Base-by-base conservation (phyloP, 805 yeast species). In the Candida boleticola region DNA sequence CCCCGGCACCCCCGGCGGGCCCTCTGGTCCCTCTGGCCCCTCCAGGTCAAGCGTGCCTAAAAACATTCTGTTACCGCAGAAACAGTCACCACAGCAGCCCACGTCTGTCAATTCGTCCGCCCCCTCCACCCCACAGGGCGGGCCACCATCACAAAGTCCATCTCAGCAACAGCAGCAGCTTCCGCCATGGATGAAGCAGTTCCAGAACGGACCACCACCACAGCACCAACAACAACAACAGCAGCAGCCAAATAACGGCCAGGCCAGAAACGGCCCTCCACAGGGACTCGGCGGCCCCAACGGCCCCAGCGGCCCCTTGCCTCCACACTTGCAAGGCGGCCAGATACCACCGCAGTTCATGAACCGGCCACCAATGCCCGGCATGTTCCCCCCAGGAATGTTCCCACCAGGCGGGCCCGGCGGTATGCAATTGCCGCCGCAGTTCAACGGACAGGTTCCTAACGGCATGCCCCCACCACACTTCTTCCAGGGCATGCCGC, bases 301-400 rank as follows among this genome's bases (percentile, higher is more conserved):
- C 17, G 42, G 42, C 5, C 16, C 39, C 29, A 27, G 42, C 45
- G 36, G 22, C 5, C 40, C 21, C 32, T 27, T 39, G n/a, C 46
- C 31, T 18, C 36, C 38, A 21, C 44, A 40, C 23, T 23, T 31
- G 21, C 37, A 34, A 35, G 32, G 11, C 27, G 10, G 23, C 29
- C 42, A 31, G 41, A 41, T 18, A 47, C 50, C 41, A 10, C 49
- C 44, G 33, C 37, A 37, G 33, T 36, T 40, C 23, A 47, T 42
- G 18, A 36, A 36, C 26, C 48, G 44, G 10, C 52, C 53, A 32
- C 56, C 51, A 32, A 66, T 66, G 3, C 68, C 69, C 14, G 70
- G 69, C 5, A 60, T 65, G 67, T 56, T 54, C 19, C 71, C 68
- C 2, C 61, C 57, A 3, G 70, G 70, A 1, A 45, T 52, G 14